phyloP scores from a whole-genome alignment of 176 grass and related monocot species.

The Aegilops tauschii region DNA sequence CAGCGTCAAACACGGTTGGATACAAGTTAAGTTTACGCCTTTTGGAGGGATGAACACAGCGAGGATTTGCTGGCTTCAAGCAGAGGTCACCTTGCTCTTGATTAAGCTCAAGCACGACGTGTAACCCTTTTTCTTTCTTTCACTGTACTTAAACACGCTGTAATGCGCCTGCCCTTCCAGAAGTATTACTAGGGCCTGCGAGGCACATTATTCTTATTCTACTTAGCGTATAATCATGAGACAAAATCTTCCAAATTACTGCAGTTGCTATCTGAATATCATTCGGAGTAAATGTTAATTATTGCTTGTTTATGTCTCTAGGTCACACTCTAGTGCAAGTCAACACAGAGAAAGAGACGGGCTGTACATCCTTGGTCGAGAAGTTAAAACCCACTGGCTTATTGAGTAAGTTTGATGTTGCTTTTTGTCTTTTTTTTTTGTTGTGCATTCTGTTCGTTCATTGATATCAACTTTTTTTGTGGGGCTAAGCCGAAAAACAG shows the following conservation, averaged over 20 bases:
- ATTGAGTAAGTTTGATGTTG: not conserved
- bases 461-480: too few species aligned
- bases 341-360: not conserved
- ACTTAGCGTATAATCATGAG: not conserved
- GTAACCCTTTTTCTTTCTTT: not conserved
- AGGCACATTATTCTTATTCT: not conserved
- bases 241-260: conserved; percentile 12
- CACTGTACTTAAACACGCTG: not conserved
- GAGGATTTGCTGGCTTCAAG: not conserved
- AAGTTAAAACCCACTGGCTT: too few species aligned
- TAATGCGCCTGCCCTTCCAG: not conserved
- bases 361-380: not conserved
- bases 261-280: not conserved
- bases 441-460: too few species aligned
- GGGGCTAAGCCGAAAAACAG: too few species aligned
- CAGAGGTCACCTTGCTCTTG: not conserved
- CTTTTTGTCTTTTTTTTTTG: not conserved
- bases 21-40: not conserved
- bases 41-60: not conserved
- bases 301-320: not conserved
- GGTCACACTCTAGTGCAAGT: not conserved
- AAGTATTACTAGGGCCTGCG: not conserved
- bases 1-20: not conserved
- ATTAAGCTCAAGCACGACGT: not conserved
- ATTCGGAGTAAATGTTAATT: not conserved